Conservation (phyloP, 495 filamentous ascomycete genomes). For the Lasiosphaeria ovina region DNA sequence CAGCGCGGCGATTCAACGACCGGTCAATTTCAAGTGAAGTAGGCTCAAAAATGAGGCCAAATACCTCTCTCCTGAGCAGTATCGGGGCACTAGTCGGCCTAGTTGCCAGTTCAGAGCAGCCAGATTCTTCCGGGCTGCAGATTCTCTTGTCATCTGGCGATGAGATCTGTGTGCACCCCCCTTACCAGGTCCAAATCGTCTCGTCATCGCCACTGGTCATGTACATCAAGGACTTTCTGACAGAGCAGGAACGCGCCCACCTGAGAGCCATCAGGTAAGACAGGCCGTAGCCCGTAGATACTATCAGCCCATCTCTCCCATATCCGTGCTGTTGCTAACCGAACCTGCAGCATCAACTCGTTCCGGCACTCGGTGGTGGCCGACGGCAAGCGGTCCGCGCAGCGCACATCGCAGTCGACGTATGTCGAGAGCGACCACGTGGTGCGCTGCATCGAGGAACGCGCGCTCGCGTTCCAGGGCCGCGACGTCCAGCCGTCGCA, state of each 20-base stretch:
- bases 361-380: conserved; percentile 35
- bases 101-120: not conserved
- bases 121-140: not conserved
- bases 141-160: conserved; percentile 7
- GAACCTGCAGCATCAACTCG: conserved; percentile 22
- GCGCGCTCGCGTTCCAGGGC: conserved; percentile 65
- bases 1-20: too few relatives aligned
- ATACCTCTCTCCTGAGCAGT: too few relatives aligned
- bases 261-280: conserved; percentile 39
- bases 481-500: conserved; percentile 39
- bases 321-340: too few relatives aligned
- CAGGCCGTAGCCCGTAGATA: conserved; percentile 4
- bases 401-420: conserved; percentile 41
- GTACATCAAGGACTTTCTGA: conserved; percentile 49
- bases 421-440: conserved; percentile 46
- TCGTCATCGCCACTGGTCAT: conserved; percentile 52
- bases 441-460: conserved; percentile 64
- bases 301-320: not conserved
- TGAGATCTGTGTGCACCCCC: conserved; percentile 32
- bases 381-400: conserved; percentile 30
- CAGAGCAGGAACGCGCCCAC: conserved; percentile 34
- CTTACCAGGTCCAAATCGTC: conserved; percentile 47
- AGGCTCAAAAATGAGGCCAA: too few relatives aligned
- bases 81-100: too few relatives aligned
- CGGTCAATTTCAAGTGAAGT: too few relatives aligned